Base-by-base conservation (phyloP, 768 basidiomycete species). In the Kwoniella newhampshirensis region DNA sequence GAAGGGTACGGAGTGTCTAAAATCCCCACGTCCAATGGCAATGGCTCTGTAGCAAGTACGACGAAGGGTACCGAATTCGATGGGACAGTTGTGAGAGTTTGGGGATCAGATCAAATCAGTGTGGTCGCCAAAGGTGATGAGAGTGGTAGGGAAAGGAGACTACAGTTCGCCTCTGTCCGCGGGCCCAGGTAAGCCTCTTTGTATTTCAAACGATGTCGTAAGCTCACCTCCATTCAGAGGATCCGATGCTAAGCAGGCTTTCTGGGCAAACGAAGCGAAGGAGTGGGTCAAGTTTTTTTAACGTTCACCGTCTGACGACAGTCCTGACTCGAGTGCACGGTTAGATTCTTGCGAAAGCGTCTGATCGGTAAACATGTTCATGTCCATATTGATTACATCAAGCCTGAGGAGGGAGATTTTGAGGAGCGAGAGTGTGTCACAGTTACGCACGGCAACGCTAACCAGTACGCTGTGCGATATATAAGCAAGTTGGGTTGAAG, bases 361-460 rank as follows among this genome's bases (percentile, higher is more conserved):
- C 80, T 97, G 20, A 93, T 98, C 60, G 94, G 94, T 39, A 73
- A 77, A 54, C 67, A 67, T 27, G 77, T 79, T 17, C 70, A 75
- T 54, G 78, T 80, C 20, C 64, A 60, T 23, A 80, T 96, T 40
- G 94, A 99, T 77, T 98, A 96, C 66, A 74, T 93, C 62, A 87
- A 91, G 59, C 91, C 91, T 4, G 83, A 83, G 32, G 92, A 97
- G 62, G 94, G 93, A 39, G 92, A 94, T 57, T 97, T 83, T 64
- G 93, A 93, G 49, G 91, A 92, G 74, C 85, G 91, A 41, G 90
- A 96, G 76, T 91, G 89, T 69, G 91, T 86, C 1, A 94, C 93
- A 2, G 79, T 97, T 64, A 87, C 87, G 46, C 89, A 86, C 64
- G 90, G 91, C 12, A 84, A 82, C 30, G 87, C 88, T 63, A 87